Evolutionary conservation across 2,329 filamentous ascomycete species (phyloP).

Genomic region (Pezicula neosporulosa): DNA sequence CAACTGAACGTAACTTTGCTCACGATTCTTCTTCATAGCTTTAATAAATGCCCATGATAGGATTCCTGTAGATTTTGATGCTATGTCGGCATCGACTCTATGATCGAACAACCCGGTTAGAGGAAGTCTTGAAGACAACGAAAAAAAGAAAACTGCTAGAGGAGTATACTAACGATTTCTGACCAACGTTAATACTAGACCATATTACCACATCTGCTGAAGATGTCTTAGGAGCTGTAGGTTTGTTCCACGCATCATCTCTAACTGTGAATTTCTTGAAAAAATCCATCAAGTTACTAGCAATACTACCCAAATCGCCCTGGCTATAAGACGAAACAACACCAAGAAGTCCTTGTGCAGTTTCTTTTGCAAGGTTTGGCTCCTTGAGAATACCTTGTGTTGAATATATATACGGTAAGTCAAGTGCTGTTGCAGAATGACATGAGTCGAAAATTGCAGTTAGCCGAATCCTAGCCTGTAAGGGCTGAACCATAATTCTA

Average conservation of each 20-base stretch:
- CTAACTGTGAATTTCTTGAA: slow-evolving; percentile 87
- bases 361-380: slow-evolving; percentile 65
- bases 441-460: slow-evolving; percentile 69
- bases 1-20: slow-evolving; percentile 93
- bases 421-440: slow-evolving; percentile 63
- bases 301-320: slow-evolving; percentile 82
- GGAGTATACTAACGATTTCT: slow-evolving; percentile 72
- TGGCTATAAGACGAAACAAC: slow-evolving; percentile 62
- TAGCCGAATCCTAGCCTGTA: slow-evolving; percentile 78
- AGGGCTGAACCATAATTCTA: slow-evolving; percentile 69
- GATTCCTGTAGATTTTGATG: slow-evolving; percentile 82
- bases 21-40: slow-evolving; percentile 85
- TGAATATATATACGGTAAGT: slow-evolving; percentile 66
- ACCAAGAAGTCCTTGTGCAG: slow-evolving; percentile 58
- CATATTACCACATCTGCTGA: slow-evolving; percentile 97
- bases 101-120: not conserved
- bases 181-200: slow-evolving; percentile 92
- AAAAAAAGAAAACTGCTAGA: not conserved
- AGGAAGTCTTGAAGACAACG: too few species aligned
- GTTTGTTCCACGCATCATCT: slow-evolving; percentile 73
- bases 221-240: slow-evolving; percentile 85
- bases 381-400: slow-evolving; percentile 67
- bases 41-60: slow-evolving; percentile 98
- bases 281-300: slow-evolving; percentile 75
- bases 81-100: slow-evolving; percentile 87